Evolutionary conservation across 202 grass and related monocot genomes (phyloP), one percentile per base, ranked within the genome.

Genomic region (Hordeum pubiflorum): DNA sequence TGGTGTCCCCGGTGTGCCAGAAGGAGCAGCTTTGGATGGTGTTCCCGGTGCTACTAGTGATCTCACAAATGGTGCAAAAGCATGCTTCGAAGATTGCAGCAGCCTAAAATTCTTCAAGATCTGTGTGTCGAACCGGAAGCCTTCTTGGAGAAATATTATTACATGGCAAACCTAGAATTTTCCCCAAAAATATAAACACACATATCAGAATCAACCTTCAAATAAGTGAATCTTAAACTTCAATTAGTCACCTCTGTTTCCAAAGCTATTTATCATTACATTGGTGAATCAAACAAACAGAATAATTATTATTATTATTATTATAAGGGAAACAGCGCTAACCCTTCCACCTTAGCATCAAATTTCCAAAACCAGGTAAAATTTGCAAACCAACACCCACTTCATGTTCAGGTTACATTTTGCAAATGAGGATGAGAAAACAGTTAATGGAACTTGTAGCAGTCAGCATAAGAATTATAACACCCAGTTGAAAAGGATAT

Each of bases 41-140:
- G 81, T 77, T 76, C 86, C 22, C 15, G 88, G 83, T 74, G 79
- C 78, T 74, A 90, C 69, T 70, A 86, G 76, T 67, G 87, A 84
- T 54, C 81, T 92, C 32, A 84, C 74, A 62, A 84, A 97, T 76
- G 92, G 91, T 74, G 86, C 66, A 4, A 98, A 58, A 32, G 88
- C 92, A 89, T 98, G 82, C 87, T 94, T 98, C 76, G 92, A 89
- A 73, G 90, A 87, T 81, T 98, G 92, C 43, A 98, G 81, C 60
- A 93, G 74, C 64, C 92, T 86, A 41, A 98, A 91, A 66, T 79
- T 91, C 82, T 93, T 94, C 71, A 98, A 82, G 24, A 77, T 82
- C 37, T 91, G 91, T 43, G 92, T 89, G 72, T 89, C 75, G 38
- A 94, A 86, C 63, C 82, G 87, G 59, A 89, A 79, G 56, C 92